phyloP scores from a whole-genome alignment of 345 rosid species.

The Mercurialis annua region DNA sequence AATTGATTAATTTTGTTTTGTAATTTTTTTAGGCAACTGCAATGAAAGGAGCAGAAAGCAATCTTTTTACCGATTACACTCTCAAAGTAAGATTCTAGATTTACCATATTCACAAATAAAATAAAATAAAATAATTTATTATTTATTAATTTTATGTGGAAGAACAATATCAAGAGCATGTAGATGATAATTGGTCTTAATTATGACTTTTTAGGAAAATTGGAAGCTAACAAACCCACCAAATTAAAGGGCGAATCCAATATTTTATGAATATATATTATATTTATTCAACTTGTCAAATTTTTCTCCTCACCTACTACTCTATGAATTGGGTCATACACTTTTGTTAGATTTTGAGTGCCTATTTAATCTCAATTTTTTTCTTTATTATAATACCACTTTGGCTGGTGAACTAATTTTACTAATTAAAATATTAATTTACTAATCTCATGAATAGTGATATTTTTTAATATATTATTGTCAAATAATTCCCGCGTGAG shows the following conservation, averaged over 20 bases:
- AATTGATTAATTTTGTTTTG: neutral
- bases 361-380: neutral
- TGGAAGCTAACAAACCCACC: neutral
- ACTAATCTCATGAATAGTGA: neutral
- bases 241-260: no score
- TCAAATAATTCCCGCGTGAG: no score
- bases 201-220: neutral
- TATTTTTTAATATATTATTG: neutral
- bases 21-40: slow-evolving; percentile 61
- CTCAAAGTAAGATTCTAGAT: slow-evolving; percentile 54
- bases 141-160: neutral
- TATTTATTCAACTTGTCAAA: neutral
- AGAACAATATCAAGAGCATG: neutral
- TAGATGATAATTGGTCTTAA: neutral
- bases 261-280: neutral
- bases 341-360: neutral
- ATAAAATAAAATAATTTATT: neutral
- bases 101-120: neutral
- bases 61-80: slow-evolving; percentile 84
- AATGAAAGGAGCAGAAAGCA: slow-evolving; percentile 66
- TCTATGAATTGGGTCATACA: neutral
- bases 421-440: neutral
- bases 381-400: neutral
- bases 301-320: slow-evolving; percentile 10
- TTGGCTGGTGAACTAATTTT: slow-evolving; percentile 8